phyloP scores from a whole-genome alignment of 345 rosid genomes.

The Euphorbia tirucalli region DNA sequence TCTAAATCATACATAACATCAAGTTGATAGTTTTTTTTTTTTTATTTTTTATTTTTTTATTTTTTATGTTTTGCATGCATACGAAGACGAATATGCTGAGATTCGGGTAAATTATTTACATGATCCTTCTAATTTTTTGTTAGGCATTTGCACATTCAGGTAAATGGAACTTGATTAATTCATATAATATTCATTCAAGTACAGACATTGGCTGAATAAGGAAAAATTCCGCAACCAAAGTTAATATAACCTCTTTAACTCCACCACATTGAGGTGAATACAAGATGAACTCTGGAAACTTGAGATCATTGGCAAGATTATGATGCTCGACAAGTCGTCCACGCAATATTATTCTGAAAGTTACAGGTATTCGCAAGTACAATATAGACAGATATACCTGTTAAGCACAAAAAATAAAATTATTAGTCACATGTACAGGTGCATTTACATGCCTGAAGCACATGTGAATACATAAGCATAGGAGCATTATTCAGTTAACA shows the following conservation, averaged over 20 bases:
- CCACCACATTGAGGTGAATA: slow-evolving; percentile 78
- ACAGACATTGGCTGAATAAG: slow-evolving; percentile 9
- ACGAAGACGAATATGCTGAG: neutral
- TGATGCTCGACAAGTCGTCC: slow-evolving; percentile 72
- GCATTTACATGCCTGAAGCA: neutral
- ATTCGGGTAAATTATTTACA: neutral
- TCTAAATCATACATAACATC: neutral
- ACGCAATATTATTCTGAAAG: slow-evolving; percentile 68
- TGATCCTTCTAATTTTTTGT: neutral
- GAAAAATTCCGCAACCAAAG: slow-evolving; percentile 9
- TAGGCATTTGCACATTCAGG: neutral
- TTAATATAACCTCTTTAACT: slow-evolving; percentile 49
- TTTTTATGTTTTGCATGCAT: neutral
- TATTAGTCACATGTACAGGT: neutral
- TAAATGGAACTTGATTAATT: neutral
- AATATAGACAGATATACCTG: slow-evolving; percentile 84
- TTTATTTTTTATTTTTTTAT: too few relatives aligned
- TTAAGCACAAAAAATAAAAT: slow-evolving; percentile 6
- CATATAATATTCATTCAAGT: neutral
- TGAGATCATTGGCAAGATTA: slow-evolving; percentile 87
- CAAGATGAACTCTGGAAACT: slow-evolving; percentile 67
- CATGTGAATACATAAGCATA: too few relatives aligned
- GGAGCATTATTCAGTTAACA: neutral
- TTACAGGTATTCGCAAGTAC: slow-evolving; percentile 74
- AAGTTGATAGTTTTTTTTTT: too few relatives aligned